Base-by-base conservation (phyloP, 805 yeast genomes). In the Clavispora asparagi region DNA sequence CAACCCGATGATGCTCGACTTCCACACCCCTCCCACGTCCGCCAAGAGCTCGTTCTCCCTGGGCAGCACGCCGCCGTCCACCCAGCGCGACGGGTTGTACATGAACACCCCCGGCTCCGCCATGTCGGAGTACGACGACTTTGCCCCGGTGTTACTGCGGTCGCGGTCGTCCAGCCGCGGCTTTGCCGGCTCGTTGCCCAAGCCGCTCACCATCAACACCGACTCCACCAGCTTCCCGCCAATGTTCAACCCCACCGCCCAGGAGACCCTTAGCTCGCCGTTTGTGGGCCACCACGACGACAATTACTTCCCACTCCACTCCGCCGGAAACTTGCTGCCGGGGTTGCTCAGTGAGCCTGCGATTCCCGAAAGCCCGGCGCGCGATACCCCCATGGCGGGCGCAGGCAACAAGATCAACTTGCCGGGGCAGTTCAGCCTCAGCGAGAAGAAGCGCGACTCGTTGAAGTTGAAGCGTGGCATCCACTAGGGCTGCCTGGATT, bases 361-460 rank as follows among this genome's bases (percentile, higher is more conserved):
- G 7, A 41, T 46, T 7, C 47, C 54, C 14, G 57, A 53, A 26
- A 45, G 49, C 35, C 51, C 44, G 17, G 42, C 27, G 7, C 49
- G 42, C 36, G 57, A 52, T 25, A 39, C 41, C 31, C 47, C 45
- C 13, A 43, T 44, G 27, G 55, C 52, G 9, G 47, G 47, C 19
- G 50, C 40, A 17, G 57, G 56, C 46, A 54, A 53, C 44, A 48
- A 52, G 41, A 54, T 63, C 28, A 59, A 59, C 47, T 54, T 68
- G 43, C 68, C 70, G 11, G 47, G 58, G 12, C 69, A 66, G 48
- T 60, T 62, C 41, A 65, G 66, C 36, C 58, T 71, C 47, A 68
- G 72, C 52, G 77, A 72, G 45, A 71, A 70, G 60, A 72, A 72
- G 59, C 59, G 77, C 49, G 77, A 72, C 41, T 67, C 73, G 25